Evolutionary conservation across 371 early-diverging fungal genomes (phyloP).

Genomic region (Syncephalastrum sp.): DNA sequence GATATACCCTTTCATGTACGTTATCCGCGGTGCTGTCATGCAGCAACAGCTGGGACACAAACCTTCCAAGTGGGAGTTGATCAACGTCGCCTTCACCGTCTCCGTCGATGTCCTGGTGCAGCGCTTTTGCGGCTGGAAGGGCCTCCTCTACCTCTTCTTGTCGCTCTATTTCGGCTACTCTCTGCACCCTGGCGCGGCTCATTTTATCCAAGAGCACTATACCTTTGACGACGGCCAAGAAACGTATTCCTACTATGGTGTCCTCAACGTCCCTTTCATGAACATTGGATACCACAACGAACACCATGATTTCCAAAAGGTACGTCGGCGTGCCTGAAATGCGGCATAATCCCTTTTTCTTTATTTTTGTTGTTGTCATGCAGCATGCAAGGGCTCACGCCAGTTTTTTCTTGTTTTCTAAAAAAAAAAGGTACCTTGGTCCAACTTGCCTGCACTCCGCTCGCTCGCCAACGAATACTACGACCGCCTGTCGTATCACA

Average conservation of each 20-base stretch:
- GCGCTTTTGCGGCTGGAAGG: conserved; percentile 63
- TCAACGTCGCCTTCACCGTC: conserved; percentile 74
- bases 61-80: conserved; percentile 77
- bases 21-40: conserved; percentile 83
- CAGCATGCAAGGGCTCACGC: too few species aligned
- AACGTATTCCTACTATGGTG: conserved; percentile 97
- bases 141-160: conserved; percentile 72
- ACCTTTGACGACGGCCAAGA: conserved; percentile 95
- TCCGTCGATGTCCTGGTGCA: conserved; percentile 58
- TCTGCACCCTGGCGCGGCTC: conserved; percentile 95
- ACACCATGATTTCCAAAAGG: conserved; percentile 93
- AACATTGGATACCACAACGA: conserved; percentile 97
- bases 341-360: background rate
- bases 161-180: conserved; percentile 90
- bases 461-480: conserved; percentile 90
- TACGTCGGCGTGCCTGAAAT: conserved; percentile 16
- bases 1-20: conserved; percentile 90
- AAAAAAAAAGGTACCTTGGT: conserved; percentile 78
- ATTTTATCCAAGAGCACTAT: conserved; percentile 98
- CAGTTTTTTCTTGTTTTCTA: background rate
- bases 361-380: too few species aligned
- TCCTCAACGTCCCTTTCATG: conserved; percentile 79
- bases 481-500: conserved; percentile 80
- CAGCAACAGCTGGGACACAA: conserved; percentile 57
- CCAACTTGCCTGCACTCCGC: conserved; percentile 80